These are phyloP conservation scores for Tubosaeta sp. DNA, from an alignment of 768 basidiomycete species.

Conservation along the genomic window DNA sequence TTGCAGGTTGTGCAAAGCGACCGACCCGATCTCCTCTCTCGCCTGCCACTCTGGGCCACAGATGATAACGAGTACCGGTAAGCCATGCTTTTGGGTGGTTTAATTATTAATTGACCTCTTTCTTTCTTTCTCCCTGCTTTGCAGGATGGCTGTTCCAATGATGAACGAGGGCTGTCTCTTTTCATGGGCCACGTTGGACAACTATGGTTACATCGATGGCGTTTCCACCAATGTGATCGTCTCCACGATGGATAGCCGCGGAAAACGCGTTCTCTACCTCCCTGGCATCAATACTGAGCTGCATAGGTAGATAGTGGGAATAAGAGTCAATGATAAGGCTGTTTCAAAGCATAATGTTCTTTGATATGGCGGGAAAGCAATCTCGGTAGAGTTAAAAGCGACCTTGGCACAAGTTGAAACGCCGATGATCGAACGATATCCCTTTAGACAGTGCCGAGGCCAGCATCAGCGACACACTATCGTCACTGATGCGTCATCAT, in stretches of 20 bases:
- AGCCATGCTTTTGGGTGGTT: background rate
- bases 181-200: constrained; percentile 20
- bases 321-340: background rate
- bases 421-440: too few species aligned
- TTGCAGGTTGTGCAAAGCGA: constrained; percentile 29
- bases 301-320: background rate
- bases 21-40: background rate
- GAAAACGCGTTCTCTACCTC: constrained; percentile 8
- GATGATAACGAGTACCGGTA: constrained; percentile 39
- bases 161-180: constrained; percentile 18
- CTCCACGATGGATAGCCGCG: background rate
- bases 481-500: too few species aligned
- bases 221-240: constrained; percentile 18
- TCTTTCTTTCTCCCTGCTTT: background rate
- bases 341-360: background rate
- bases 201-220: constrained; percentile 23
- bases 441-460: too few species aligned
- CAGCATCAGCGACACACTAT: too few species aligned
- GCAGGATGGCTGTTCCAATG: constrained; percentile 15
- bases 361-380: too few species aligned
- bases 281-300: constrained; percentile 12
- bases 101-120: background rate
- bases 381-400: too few species aligned
- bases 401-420: too few species aligned
- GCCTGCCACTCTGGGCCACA: constrained; percentile 33